Evolutionary conservation across 176 grass and related monocot genomes (phyloP), one percentile per base, ranked within the genome.

Genomic region (Oryza glumipatula): DNA sequence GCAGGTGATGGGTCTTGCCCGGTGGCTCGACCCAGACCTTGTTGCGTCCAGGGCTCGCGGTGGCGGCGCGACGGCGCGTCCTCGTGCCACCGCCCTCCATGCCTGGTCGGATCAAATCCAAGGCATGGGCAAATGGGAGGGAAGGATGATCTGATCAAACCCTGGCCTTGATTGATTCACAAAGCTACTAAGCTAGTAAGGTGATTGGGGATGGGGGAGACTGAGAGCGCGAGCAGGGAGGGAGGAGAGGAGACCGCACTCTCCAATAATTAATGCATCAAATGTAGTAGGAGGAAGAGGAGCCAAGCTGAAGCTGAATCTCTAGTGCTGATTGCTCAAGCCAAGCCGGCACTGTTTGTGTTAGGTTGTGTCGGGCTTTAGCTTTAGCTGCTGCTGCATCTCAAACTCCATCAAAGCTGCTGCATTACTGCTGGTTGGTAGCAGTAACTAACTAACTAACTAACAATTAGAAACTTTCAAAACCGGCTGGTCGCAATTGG

Each of bases 21-120:
- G 93, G 93, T 70, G 91, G 91, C 82, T 99, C 96, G 13, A 91
- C 75, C 93, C 96, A 99, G 32, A 96, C 89, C 80, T 92, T 99
- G 86, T 77, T 91, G 36, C 96, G 92, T 21, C 94, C 89, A 28
- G 96, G 96, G 77, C 94, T 94, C 0, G 87, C 43, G 83, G 10
- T 89, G 4, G 85, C 47, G 58, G 35, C 83, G 39, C 88, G 88
- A 30, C 84, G 84, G 28, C 88, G 84, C 68, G 80, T 26, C 79
- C 75, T 83, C 63, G 80, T 26, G 68, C 69, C 78, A 61, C 74
- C 43, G 43, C 43, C 84, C 28, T 90, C 88, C 80, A 86, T 70
- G 30, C 30, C 30, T 32, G 1, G 67, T 16, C 16, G 73, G 74
- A 82, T 86, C 88, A 86, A 80, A 82, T 82, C 78, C 36, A 74